A percentile compares a stretch with the other conserved stretches of the same genome.
Conservation (phyloP, 2,329 filamentous ascomycete genomes). For the Fusarium succisae region DNA sequence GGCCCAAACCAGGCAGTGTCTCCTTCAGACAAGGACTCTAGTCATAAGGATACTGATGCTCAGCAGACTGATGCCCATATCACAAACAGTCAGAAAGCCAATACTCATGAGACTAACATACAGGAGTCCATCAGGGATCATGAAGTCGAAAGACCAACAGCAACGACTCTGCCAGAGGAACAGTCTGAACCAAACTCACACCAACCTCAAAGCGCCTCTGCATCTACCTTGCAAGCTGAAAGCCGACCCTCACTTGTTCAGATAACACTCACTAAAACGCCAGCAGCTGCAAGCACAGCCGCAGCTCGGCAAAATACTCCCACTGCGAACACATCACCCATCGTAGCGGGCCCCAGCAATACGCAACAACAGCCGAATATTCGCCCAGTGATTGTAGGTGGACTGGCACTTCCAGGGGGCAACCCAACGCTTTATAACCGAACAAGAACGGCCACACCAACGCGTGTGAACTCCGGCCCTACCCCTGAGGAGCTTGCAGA, state of each 20-base stretch:
- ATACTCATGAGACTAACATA: neutral
- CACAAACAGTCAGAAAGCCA: neutral
- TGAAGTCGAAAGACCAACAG: neutral
- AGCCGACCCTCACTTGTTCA: neutral
- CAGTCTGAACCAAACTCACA: neutral
- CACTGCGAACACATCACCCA: neutral
- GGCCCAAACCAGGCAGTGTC: neutral
- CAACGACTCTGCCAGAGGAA: neutral
- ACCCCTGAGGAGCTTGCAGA: neutral
- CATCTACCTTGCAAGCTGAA: neutral
- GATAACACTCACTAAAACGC: too few relatives aligned
- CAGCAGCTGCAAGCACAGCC: neutral
- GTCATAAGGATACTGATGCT: neutral
- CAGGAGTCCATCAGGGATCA: neutral
- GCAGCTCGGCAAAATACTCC: neutral
- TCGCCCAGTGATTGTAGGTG: neutral
- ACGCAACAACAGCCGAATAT: neutral
- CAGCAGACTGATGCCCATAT: neutral
- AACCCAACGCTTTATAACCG: neutral
- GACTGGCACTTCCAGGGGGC: constrained; percentile 21
- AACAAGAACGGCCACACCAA: neutral
- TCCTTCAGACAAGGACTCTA: neutral
- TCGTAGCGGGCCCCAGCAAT: neutral
- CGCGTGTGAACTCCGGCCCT: neutral
- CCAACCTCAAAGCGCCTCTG: neutral